Evolutionary conservation across 257 asterid species (phyloP).

Genomic region (Nicotiana benthamiana): DNA sequence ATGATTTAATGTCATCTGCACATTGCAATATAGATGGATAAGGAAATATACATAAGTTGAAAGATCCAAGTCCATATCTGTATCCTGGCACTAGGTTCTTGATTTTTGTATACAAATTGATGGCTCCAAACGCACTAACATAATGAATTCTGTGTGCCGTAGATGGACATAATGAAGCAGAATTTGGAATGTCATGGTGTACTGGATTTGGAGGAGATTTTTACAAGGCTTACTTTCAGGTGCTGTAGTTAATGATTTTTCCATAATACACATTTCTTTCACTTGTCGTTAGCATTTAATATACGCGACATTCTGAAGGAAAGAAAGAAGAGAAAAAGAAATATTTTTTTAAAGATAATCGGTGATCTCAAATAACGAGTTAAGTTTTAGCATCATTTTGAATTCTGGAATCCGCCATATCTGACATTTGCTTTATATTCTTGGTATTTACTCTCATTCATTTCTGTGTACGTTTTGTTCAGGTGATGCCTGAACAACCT

Average conservation of each 20-base stretch:
- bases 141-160: background rate
- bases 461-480: background rate
- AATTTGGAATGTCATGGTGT: constrained; percentile 99
- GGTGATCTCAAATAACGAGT: background rate
- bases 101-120: background rate
- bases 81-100: background rate
- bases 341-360: too few relatives aligned
- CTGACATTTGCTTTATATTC: background rate
- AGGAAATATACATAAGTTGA: background rate
- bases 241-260: constrained; percentile 9
- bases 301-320: background rate
- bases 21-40: background rate
- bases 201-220: constrained; percentile 90
- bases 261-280: background rate
- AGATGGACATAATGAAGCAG: constrained; percentile 97
- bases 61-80: background rate
- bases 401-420: background rate
- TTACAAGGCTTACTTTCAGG: constrained; percentile 83
- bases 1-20: background rate
- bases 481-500: constrained; percentile 83
- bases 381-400: background rate
- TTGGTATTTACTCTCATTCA: background rate
- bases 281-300: background rate
- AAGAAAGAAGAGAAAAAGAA: background rate
- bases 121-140: background rate